Conservation (phyloP, 495 filamentous ascomycete species). For the Neurospora sp. region DNA sequence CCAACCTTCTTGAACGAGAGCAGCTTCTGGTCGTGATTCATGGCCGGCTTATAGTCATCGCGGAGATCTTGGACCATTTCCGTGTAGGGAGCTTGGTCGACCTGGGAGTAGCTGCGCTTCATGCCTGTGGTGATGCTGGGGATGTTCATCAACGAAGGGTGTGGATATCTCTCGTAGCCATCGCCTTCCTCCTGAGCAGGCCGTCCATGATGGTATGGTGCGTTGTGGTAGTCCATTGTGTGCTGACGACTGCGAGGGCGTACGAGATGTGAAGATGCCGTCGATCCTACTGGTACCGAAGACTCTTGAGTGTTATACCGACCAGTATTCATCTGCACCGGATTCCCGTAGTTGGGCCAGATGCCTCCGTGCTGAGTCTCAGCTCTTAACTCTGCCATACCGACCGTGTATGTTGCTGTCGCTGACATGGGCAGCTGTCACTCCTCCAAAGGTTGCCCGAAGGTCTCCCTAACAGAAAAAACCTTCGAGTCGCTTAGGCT, state of each 20-base stretch:
- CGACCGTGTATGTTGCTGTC: constrained; percentile 43
- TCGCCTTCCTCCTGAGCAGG: constrained; percentile 38
- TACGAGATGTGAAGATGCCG: constrained; percentile 32
- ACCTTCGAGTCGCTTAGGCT: background rate
- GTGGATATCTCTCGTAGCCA: constrained; percentile 36
- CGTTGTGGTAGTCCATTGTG: constrained; percentile 23
- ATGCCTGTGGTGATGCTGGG: constrained; percentile 42
- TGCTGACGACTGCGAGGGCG: constrained; percentile 32
- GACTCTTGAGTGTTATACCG: constrained; percentile 37
- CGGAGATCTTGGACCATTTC: constrained; percentile 45
- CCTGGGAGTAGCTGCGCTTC: constrained; percentile 40
- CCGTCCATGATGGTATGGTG: constrained; percentile 34
- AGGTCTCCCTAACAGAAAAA: constrained; percentile 10
- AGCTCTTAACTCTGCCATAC: constrained; percentile 46
- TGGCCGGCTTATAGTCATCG: constrained; percentile 43
- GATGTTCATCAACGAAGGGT: constrained; percentile 37
- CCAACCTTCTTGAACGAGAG: constrained; percentile 43
- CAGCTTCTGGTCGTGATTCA: constrained; percentile 48
- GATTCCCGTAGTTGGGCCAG: constrained; percentile 42
- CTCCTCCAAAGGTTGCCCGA: constrained; percentile 13
- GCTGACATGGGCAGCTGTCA: constrained; percentile 42
- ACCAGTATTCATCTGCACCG: constrained; percentile 35
- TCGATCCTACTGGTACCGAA: constrained; percentile 26
- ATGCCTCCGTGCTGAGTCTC: constrained; percentile 40
- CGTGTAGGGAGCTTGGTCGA: constrained; percentile 36